Percentiles rank a stretch among this genome's conserved stretches.
These are phyloP conservation scores for Macrotyloma uniflorum DNA, from an alignment of 306 rosid species.

Conservation along the genomic window DNA sequence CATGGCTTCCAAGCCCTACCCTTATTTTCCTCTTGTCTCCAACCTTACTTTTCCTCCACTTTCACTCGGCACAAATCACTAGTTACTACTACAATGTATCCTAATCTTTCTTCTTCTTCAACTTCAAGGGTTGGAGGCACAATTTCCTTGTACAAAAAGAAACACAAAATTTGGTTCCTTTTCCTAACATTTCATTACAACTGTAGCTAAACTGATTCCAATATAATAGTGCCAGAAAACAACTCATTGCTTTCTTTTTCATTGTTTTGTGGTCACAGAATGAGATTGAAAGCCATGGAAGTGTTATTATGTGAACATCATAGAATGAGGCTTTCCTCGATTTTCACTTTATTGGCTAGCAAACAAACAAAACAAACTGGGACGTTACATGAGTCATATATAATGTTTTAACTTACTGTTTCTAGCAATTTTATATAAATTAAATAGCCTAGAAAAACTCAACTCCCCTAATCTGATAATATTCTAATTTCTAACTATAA, in stretches of 20 bases:
- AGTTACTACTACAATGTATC: background rate
- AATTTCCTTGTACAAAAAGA: background rate
- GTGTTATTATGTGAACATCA: constrained; percentile 2
- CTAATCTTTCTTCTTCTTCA: background rate
- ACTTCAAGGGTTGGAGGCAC: constrained; percentile 6
- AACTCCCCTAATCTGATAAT: background rate
- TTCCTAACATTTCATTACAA: background rate
- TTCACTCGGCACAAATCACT: constrained; percentile 11
- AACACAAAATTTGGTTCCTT: background rate
- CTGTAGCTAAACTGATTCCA: background rate
- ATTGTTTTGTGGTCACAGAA: background rate
- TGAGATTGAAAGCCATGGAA: constrained; percentile 25
- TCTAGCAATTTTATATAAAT: background rate
- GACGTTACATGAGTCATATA: background rate
- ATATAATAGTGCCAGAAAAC: background rate
- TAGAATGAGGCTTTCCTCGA: background rate
- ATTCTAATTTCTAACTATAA: constrained; percentile 6
- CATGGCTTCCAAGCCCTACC: constrained; percentile 23
- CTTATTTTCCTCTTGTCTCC: constrained; percentile 36
- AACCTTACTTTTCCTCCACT: constrained; percentile 20
- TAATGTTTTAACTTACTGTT: background rate
- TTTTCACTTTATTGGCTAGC: constrained; percentile 29
- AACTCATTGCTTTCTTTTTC: background rate
- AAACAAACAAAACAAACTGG: constrained; percentile 15
- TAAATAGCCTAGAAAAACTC: background rate